These are phyloP conservation scores for Penicillium corylophilum DNA, from an alignment of 2,329 filamentous ascomycete species.

Conservation along the genomic window DNA sequence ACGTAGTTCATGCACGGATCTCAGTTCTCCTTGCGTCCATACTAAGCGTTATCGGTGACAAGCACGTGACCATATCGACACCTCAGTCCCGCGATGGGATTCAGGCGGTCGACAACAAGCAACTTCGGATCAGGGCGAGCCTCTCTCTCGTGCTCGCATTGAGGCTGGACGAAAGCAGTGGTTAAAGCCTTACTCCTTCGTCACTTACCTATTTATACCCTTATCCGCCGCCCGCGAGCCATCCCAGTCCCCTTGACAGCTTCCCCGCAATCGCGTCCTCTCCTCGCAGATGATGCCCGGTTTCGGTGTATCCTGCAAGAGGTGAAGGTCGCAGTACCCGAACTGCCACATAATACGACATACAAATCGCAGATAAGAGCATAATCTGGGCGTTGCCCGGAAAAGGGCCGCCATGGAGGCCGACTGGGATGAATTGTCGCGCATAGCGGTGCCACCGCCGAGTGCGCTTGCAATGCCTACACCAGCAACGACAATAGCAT, in stretches of 20 bases:
- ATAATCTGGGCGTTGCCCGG: conserved; percentile 11
- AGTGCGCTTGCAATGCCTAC: conserved; percentile 68
- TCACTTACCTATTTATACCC: background rate
- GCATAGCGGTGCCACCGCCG: conserved; percentile 76
- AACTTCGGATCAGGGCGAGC: conserved; percentile 2
- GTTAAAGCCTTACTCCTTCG: background rate
- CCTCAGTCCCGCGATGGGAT: conserved; percentile 8
- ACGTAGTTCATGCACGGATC: background rate
- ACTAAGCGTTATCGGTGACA: background rate
- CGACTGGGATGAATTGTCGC: conserved; percentile 66
- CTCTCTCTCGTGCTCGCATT: conserved; percentile 7
- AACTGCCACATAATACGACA: conserved; percentile 1
- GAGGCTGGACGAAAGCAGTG: background rate
- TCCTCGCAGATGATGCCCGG: conserved; percentile 34
- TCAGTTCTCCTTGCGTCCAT: background rate
- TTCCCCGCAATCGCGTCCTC: conserved; percentile 40
- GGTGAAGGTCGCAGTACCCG: conserved; percentile 26
- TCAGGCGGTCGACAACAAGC: conserved; percentile 7
- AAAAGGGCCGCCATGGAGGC: conserved; percentile 43
- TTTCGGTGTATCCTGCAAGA: conserved; percentile 32
- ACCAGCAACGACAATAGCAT: conserved; percentile 75
- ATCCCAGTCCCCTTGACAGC: conserved; percentile 15
- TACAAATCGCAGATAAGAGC: background rate
- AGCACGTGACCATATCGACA: conserved; percentile 18
- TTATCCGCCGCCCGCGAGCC: background rate